Conservation (phyloP, 257 asterid genomes). For the Jacaranda copaia region DNA sequence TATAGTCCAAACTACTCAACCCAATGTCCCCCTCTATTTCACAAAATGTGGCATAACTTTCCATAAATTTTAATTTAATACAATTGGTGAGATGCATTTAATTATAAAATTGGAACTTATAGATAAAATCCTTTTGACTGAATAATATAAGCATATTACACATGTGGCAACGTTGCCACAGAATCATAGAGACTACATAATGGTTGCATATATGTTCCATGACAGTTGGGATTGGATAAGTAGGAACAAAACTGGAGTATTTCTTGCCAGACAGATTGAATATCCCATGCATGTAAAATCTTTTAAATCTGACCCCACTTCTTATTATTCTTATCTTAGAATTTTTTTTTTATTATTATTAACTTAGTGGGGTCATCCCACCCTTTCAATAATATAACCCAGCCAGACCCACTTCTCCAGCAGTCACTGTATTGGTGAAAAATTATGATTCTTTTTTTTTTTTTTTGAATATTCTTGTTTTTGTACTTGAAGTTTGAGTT, state of each 20-base stretch:
- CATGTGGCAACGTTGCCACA: conserved; percentile 9
- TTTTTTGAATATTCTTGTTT: conserved; percentile 67
- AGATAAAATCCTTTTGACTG: background rate
- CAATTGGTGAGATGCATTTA: too few species aligned
- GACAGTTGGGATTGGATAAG: conserved; percentile 15
- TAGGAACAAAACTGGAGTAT: conserved; percentile 1
- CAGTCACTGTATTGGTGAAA: conserved; percentile 46
- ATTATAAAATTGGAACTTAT: too few species aligned
- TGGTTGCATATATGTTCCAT: background rate
- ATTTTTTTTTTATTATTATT: background rate
- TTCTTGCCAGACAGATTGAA: conserved; percentile 50
- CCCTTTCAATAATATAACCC: conserved; percentile 44
- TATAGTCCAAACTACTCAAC: too few species aligned
- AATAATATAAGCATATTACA: conserved; percentile 12
- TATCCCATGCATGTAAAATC: conserved; percentile 41
- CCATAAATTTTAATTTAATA: too few species aligned
- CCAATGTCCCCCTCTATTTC: too few species aligned
- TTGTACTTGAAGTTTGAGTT: conserved; percentile 62
- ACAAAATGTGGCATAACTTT: too few species aligned
- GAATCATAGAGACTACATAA: background rate
- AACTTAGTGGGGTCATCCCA: conserved; percentile 37
- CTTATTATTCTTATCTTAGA: conserved; percentile 47
- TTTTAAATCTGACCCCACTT: conserved; percentile 46
- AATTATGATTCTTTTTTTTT: conserved; percentile 48
- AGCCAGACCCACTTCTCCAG: conserved; percentile 41